phyloP scores from a whole-genome alignment of 164 flowering plant species.

The Vitis riparia region DNA sequence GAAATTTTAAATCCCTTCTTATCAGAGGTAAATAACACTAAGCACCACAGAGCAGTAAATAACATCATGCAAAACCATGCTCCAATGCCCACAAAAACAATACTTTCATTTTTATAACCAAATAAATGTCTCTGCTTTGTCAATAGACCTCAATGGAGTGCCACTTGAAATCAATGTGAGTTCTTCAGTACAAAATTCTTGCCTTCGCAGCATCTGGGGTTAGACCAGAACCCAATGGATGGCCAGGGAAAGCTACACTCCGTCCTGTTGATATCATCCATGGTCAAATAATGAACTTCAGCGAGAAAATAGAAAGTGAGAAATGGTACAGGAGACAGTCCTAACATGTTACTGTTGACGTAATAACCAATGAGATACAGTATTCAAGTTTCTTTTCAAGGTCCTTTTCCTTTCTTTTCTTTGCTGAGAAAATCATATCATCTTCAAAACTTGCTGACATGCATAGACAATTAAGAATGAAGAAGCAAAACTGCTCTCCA shows the following conservation, averaged over 20 bases:
- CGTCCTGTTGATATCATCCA: constrained; percentile 58
- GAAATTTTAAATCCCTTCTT: constrained; percentile 24
- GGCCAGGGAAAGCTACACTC: constrained; percentile 99
- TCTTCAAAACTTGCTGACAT: too few relatives aligned
- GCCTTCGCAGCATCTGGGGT: constrained; percentile 92
- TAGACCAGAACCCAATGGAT: constrained; percentile 91
- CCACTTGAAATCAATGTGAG: constrained; percentile 44
- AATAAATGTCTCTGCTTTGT: constrained; percentile 21
- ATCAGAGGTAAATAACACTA: constrained; percentile 8
- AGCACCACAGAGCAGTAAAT: constrained; percentile 3
- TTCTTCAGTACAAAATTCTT: constrained; percentile 52
- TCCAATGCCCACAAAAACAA: constrained; percentile 18
- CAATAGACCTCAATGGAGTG: constrained; percentile 44
- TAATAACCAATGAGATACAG: too few relatives aligned
- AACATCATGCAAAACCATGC: constrained; percentile 21
- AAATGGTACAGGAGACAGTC: neutral
- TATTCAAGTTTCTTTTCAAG: too few relatives aligned
- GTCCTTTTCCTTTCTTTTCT: too few relatives aligned
- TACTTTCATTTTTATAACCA: constrained; percentile 9
- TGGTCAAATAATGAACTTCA: neutral
- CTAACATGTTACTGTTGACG: too few relatives aligned
- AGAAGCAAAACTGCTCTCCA: too few relatives aligned
- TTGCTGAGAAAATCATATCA: too few relatives aligned
- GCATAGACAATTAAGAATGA: too few relatives aligned
- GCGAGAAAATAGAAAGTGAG: neutral